These are phyloP conservation scores for Boletus austroedulis DNA, from an alignment of 1,284 basidiomycete genomes.

Conservation along the genomic window DNA sequence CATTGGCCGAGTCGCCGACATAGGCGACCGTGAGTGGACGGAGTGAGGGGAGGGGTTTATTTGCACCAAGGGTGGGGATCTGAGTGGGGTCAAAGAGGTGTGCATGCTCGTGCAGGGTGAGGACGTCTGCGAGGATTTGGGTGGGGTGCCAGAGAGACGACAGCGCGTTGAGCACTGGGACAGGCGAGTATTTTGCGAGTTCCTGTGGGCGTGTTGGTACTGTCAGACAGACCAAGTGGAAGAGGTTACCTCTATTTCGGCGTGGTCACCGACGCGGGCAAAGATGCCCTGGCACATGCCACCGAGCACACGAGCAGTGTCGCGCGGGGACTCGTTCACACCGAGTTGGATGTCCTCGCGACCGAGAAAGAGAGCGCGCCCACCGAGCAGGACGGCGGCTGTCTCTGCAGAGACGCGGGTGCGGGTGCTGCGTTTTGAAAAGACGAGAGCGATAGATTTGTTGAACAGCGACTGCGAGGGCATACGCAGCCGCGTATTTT, in stretches of 20 bases:
- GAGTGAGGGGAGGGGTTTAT: constrained; percentile 41
- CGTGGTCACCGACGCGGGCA: constrained; percentile 90
- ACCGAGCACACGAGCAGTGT: constrained; percentile 85
- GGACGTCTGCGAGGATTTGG: constrained; percentile 89
- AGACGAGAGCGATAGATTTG: constrained; percentile 87
- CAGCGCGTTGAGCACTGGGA: constrained; percentile 94
- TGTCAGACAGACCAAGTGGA: neutral
- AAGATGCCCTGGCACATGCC: constrained; percentile 98
- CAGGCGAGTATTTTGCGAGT: constrained; percentile 83
- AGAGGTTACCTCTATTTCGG: constrained; percentile 80
- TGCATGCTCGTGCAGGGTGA: constrained; percentile 83
- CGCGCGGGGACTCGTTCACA: constrained; percentile 87
- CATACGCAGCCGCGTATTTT: constrained; percentile 45
- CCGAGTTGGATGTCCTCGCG: constrained; percentile 92
- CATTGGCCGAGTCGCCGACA: constrained; percentile 95
- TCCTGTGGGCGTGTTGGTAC: constrained; percentile 50
- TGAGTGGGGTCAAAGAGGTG: constrained; percentile 45
- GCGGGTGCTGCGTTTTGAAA: constrained; percentile 91
- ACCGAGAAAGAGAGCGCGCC: constrained; percentile 92
- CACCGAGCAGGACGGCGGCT: constrained; percentile 72
- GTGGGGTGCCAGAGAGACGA: constrained; percentile 97
- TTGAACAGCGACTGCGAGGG: constrained; percentile 71
- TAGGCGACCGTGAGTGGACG: constrained; percentile 84
- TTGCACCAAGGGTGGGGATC: constrained; percentile 7
- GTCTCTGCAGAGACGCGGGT: constrained; percentile 92